phyloP scores from a whole-genome alignment of 768 basidiomycete species.

The Pleurotus eryngii region DNA sequence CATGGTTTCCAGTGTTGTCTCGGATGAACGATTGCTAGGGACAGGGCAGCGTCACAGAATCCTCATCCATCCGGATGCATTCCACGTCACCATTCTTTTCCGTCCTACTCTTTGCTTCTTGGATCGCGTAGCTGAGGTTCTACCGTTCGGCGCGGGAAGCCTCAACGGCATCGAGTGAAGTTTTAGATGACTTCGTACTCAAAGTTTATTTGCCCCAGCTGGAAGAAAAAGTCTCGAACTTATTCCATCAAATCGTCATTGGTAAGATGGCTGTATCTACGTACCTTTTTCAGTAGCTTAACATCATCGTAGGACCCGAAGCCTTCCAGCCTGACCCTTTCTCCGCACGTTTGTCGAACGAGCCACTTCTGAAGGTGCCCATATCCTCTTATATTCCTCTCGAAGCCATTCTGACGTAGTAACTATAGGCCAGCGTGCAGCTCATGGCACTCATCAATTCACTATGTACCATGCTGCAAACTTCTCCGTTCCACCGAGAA shows the following conservation, averaged over 20 bases:
- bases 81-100: slow-evolving; percentile 93
- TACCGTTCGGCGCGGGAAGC: slow-evolving; percentile 71
- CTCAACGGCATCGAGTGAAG: slow-evolving; percentile 60
- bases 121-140: slow-evolving; percentile 61
- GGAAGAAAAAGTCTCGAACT: slow-evolving; percentile 85
- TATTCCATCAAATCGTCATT: slow-evolving; percentile 84
- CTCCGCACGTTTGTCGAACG: slow-evolving; percentile 58
- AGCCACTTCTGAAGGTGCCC: slow-evolving; percentile 77
- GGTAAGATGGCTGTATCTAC: slow-evolving; percentile 39
- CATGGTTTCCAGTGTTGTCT: slow-evolving; percentile 54
- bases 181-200: slow-evolving; percentile 90
- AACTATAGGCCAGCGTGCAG: slow-evolving; percentile 68
- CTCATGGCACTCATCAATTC: slow-evolving; percentile 90
- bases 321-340: slow-evolving; percentile 82
- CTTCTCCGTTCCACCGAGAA: slow-evolving; percentile 92
- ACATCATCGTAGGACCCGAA: slow-evolving; percentile 56
- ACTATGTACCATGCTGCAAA: slow-evolving; percentile 84
- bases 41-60: slow-evolving; percentile 79
- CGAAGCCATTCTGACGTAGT: slow-evolving; percentile 4
- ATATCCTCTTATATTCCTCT: background rate
- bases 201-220: slow-evolving; percentile 92
- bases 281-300: background rate
- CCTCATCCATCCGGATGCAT: slow-evolving; percentile 87
- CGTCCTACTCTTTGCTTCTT: slow-evolving; percentile 89
- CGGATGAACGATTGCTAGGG: slow-evolving; percentile 73